Evolutionary conservation across 495 filamentous ascomycete genomes (phyloP), one percentile per base, ranked within the genome.

Genomic region (Xylaria nigripes): DNA sequence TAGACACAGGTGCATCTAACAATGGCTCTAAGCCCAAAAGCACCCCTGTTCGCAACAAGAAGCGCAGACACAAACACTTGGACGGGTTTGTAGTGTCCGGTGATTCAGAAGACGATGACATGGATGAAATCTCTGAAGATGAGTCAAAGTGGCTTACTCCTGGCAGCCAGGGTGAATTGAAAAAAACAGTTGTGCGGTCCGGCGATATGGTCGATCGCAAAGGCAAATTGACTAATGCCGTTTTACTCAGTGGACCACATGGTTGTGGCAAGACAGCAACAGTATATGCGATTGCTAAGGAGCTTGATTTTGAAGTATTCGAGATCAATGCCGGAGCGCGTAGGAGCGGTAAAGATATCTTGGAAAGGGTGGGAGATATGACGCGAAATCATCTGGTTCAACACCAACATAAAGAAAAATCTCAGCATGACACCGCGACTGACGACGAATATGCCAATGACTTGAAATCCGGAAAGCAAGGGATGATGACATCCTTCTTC

Each of bases 351-450:
- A 90, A 86, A 64, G 94, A 99, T 63, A 80, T 99, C 45, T 62
- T 94, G 8, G 93, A 96, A 49, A 90, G 80, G 51, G 88, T 99
- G 16, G 94, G 93, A 4, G 90, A 97, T 66, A 96, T 97, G 94
- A 91, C 89, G 13, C 82, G 82, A 54, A 97, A 97, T 59, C 94
- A 99, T 68, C 81, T 93, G 3, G 92, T 97, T 34, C 68, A 65
- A 30, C 72, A 72, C 29, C 63, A 66, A 48, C 67, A 73, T 25
- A 62, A 65, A 30, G 65, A 58, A 0, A 48, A 64, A 13, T 60
- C 67, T 0, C 24, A 55, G 2, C 46, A 40, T 46, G 47, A 70
- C 54, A 54, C n/a, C 6, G 44, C 45, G 0, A 47, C 45, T 13
- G 67, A 72, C 24, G 73, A 81, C 42, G 72, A 74, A n/a, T 59